Evolutionary conservation across 768 basidiomycete species (phyloP), one percentile per base, ranked within the genome.

Genomic region (Cystobasidium onofrii): DNA sequence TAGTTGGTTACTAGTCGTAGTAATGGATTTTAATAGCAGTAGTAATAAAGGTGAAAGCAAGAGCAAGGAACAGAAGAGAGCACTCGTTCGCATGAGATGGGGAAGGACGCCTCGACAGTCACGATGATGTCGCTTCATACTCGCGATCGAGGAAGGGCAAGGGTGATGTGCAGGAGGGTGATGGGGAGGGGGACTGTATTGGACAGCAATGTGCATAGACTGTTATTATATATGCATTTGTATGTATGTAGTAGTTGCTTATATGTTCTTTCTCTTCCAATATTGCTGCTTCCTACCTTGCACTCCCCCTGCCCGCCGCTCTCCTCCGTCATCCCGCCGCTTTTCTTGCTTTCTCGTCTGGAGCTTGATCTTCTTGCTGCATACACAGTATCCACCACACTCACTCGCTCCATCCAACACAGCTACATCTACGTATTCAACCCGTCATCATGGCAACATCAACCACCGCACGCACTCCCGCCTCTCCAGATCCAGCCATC

Each of bases 401-500:
- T n/a, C n/a, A n/a, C n/a, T n/a, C n/a, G n/a, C n/a, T n/a, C n/a
- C n/a, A n/a, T n/a, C n/a, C n/a, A n/a, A n/a, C n/a, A n/a, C n/a
- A n/a, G n/a, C 57, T 20, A 6, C 57, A 33, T 61, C 57, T 15
- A 9, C 25, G 6, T 15, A 9, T 23, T 36, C 10, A 39, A 9
- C 3, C 39, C 20, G 6, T 15, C 43, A 54, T 12, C 29, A 67
- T 67, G 65, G 65, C 65, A 7, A 67, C 65, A 25, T 67, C 65
- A 43, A 67, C 65, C n/a, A 67, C 65, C 2, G 50, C 39, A 13
- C 23, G 50, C 50, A 67, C 65, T 10, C 65, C 65, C 7, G 65
- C 65, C 27, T 46, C 65, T 18, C 65, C 65, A 13, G 65, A 67
- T 31, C 65, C 65, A 25, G 12, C 63, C 25, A 64, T 64, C 31